Evolutionary conservation across 129 eudicot genomes (phyloP).

Genomic region (Scalesia atractyloides): DNA sequence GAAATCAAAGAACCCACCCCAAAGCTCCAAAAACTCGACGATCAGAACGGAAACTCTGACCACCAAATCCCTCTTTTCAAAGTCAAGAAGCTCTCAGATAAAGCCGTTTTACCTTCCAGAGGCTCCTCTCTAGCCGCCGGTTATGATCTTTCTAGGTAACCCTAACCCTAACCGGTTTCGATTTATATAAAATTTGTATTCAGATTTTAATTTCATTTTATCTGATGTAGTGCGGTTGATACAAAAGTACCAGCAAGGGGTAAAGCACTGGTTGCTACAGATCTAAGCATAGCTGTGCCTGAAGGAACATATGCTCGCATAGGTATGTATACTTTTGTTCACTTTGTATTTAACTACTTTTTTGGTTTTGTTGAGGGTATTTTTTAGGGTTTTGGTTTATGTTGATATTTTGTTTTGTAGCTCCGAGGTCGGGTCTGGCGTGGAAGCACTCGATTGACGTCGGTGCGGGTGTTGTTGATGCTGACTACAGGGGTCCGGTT

Average conservation of each 20-base stretch:
- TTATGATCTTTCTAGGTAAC: slow-evolving; percentile 82
- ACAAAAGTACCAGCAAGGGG: slow-evolving; percentile 74
- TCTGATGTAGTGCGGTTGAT: slow-evolving; percentile 50
- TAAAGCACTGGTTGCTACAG: slow-evolving; percentile 73
- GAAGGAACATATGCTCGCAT: slow-evolving; percentile 87
- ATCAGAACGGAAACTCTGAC: slow-evolving; percentile 34
- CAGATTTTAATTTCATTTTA: background rate
- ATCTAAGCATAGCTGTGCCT: slow-evolving; percentile 76
- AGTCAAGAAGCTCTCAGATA: slow-evolving; percentile 76
- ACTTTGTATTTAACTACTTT: no score
- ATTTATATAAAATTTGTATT: no score
- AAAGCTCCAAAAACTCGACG: slow-evolving; percentile 46
- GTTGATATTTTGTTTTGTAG: slow-evolving; percentile 26
- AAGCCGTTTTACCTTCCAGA: slow-evolving; percentile 66
- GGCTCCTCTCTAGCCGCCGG: slow-evolving; percentile 77
- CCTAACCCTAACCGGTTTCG: no score
- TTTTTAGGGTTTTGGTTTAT: background rate
- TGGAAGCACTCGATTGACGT: slow-evolving; percentile 96
- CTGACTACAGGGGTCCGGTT: slow-evolving; percentile 46
- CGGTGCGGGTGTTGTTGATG: slow-evolving; percentile 95
- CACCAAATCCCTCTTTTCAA: slow-evolving; percentile 30
- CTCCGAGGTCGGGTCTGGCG: slow-evolving; percentile 91
- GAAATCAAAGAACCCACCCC: slow-evolving; percentile 54
- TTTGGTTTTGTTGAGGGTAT: background rate
- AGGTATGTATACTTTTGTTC: slow-evolving; percentile 35